Percentiles rank a stretch among this genome's conserved stretches.
Conservation (phyloP, 2,329 filamentous ascomycete species). For the Ophiosphaerella narmari region DNA sequence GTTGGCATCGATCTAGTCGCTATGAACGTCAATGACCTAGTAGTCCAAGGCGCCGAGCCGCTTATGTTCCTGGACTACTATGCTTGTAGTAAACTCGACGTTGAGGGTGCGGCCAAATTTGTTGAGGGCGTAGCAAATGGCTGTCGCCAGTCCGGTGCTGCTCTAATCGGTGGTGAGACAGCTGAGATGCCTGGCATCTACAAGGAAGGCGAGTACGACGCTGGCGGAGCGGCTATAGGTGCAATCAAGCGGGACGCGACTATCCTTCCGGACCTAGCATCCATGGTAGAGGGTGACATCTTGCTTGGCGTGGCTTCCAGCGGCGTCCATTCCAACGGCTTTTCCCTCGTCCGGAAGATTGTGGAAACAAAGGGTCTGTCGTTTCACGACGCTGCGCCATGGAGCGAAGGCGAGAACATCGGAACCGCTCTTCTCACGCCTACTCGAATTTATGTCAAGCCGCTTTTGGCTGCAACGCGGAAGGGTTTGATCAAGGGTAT, state of each 20-base stretch:
- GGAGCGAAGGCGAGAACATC: slow-evolving; percentile 66
- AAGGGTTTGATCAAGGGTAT: slow-evolving; percentile 81
- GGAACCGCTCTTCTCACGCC: slow-evolving; percentile 84
- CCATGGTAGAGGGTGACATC: slow-evolving; percentile 82
- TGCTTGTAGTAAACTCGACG: slow-evolving; percentile 85
- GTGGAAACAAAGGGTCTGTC: slow-evolving; percentile 72
- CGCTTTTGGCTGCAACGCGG: slow-evolving; percentile 68
- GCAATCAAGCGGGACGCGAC: slow-evolving; percentile 69
- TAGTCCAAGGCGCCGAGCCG: slow-evolving; percentile 93
- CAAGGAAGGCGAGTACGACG: slow-evolving; percentile 85
- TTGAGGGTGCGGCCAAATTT: slow-evolving; percentile 79
- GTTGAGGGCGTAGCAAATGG: slow-evolving; percentile 88
- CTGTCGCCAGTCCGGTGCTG: slow-evolving; percentile 82
- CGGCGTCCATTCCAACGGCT: slow-evolving; percentile 95
- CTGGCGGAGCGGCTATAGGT: slow-evolving; percentile 86
- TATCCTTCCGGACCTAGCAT: slow-evolving; percentile 74
- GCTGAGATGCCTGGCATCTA: slow-evolving; percentile 99
- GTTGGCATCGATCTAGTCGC: slow-evolving; percentile 96
- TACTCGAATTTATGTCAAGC: slow-evolving; percentile 90
- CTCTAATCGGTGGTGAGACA: slow-evolving; percentile 94
- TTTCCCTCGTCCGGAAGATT: slow-evolving; percentile 92
- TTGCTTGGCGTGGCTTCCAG: slow-evolving; percentile 83
- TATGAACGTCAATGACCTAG: slow-evolving; percentile 98
- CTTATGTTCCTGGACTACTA: slow-evolving; percentile 98
- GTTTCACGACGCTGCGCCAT: slow-evolving; percentile 77